Evolutionary conservation across 1,139 yeast species (phyloP).

Genomic region (Yueomyces sp.): DNA sequence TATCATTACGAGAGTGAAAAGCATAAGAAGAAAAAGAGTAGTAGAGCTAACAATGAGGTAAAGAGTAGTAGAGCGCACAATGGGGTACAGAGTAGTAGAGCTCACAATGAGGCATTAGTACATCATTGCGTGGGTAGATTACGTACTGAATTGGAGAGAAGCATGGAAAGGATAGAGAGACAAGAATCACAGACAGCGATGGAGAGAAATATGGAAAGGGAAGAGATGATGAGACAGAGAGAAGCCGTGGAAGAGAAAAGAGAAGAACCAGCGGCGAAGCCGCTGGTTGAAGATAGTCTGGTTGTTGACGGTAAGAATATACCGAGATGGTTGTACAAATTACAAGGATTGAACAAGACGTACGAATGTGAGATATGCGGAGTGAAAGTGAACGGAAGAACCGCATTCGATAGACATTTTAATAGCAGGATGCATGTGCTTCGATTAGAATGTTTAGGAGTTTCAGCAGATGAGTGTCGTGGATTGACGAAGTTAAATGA

Average conservation of each 20-base stretch:
- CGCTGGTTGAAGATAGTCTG: background rate
- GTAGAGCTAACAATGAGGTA: too few relatives aligned
- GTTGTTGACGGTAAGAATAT: slow-evolving; percentile 69
- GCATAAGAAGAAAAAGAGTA: background rate
- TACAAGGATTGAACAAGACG: slow-evolving; percentile 70
- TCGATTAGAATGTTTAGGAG: slow-evolving; percentile 68
- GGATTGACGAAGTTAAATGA: background rate
- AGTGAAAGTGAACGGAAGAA: slow-evolving; percentile 60
- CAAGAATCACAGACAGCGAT: background rate
- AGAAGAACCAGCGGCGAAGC: background rate
- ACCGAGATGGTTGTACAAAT: slow-evolving; percentile 85
- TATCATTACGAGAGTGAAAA: background rate
- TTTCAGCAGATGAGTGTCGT: slow-evolving; percentile 26
- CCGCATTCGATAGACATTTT: slow-evolving; percentile 64
- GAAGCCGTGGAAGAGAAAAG: background rate
- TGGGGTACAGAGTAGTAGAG: background rate
- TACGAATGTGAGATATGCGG: slow-evolving; percentile 86
- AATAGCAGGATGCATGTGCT: slow-evolving; percentile 52
- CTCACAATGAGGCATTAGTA: background rate
- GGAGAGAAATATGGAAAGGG: background rate
- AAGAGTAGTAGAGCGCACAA: too few relatives aligned
- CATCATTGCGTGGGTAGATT: background rate
- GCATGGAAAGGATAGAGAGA: background rate
- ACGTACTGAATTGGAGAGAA: too few relatives aligned
- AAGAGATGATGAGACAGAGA: background rate